A percentile compares a stretch with the other conserved stretches of the same genome.
These are phyloP conservation scores for Glarea lozoyensis DNA, from an alignment of 495 filamentous ascomycete species.

Conservation along the genomic window DNA sequence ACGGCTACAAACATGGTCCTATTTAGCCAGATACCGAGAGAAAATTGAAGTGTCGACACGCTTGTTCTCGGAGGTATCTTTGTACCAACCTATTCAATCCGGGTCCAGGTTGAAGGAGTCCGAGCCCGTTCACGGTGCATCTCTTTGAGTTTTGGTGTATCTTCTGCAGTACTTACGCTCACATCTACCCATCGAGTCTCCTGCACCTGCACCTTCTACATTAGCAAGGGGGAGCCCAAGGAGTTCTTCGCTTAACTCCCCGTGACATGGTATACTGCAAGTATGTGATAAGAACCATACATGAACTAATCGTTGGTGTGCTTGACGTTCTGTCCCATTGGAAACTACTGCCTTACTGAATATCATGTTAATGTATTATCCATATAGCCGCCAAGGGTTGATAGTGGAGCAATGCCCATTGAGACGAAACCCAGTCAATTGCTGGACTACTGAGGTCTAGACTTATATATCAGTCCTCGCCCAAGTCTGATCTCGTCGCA, in stretches of 20 bases:
- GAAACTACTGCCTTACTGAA: neutral
- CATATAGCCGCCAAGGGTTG: constrained; percentile 6
- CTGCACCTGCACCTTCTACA: neutral
- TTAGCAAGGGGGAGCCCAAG: neutral
- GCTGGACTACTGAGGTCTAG: neutral
- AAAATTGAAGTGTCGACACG: neutral
- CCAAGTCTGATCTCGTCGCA: neutral
- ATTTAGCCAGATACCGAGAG: constrained; percentile 11
- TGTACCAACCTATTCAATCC: neutral
- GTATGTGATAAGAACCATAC: neutral
- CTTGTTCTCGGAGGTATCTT: neutral
- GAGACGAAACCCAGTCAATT: neutral
- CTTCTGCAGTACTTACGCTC: neutral
- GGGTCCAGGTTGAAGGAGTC: neutral
- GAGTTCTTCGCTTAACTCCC: neutral
- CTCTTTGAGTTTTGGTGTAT: neutral
- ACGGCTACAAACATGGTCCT: neutral
- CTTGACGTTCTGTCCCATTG: neutral
- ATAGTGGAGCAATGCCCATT: neutral
- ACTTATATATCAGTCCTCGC: constrained; percentile 1
- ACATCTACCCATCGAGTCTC: neutral
- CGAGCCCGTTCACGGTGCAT: neutral
- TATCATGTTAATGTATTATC: constrained; percentile 8
- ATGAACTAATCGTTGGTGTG: neutral
- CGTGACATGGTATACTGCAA: neutral